Base-by-base conservation (phyloP, 129 eudicot species). In the Chrysanthemum seticuspe region DNA sequence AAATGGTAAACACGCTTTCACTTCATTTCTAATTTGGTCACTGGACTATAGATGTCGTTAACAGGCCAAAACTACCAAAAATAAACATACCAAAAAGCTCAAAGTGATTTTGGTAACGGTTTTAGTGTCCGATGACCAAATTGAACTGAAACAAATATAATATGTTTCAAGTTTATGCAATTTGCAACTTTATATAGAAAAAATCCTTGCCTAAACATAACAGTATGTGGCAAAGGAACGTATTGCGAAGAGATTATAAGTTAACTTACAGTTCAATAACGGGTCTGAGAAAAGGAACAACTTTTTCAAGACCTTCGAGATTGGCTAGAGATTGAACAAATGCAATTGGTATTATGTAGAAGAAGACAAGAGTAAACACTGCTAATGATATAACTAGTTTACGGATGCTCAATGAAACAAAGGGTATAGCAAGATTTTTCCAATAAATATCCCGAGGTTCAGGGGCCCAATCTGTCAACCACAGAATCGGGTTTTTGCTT, bases 311-410 rank as follows among this genome's bases (percentile, higher is more conserved):
- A 44, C 87, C 88, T 10, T 83, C 83, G 29, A 86, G 73, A 60
- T 83, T 86, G 21, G 91, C 87, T 1, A 86, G 85, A 13, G 88
- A 77, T 23, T 86, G 91, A 34, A 86, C 91, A 50, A 86, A 74
- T 13, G 83, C 86, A 16, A 86, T 78, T 16, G 91, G 91, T 57
- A 86, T 86, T 70, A 86, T 83, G 84, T 80, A 86, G 76, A 86
- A 83, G 75, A 83, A 81, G 61, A 83, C 81, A 5, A 86, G 64
- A 57, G 80, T 70, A 68, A 86, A 83, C 13, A 79, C 72, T 21
- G 85, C 81, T 34, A 86, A 66, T 14, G 85, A 53, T 27, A 81
- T 68, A 53, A 80, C 53, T 1, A 83, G 83, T 69, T 68, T 80
- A 14, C 84, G 73, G 15, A 83, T 65, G 62, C 74, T 65, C 52